Evolutionary conservation across 2,329 filamentous ascomycete genomes (phyloP), one percentile per base, ranked within the genome.

Genomic region (Fusarium agapanthi): DNA sequence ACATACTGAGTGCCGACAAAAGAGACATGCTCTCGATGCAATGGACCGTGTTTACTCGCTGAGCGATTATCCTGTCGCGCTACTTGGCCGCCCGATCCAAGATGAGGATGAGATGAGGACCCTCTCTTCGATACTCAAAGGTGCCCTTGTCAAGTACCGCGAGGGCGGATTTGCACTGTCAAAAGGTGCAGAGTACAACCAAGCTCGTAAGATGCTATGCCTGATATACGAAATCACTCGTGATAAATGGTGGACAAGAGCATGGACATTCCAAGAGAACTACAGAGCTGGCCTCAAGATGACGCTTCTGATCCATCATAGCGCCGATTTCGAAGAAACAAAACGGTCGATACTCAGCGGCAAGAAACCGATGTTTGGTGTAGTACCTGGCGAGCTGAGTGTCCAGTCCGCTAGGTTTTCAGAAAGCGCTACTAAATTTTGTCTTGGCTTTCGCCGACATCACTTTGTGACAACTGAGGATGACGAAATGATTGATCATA

Each of bases 201-300:
- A 65, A 45, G 78, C 71, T 2, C 62, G 14, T 8, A 62, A 71
- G 14, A 76, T 75, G 30, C 38, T 81, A 1, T 6, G 44, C 1
- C 26, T 81, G 4, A 54, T 81, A 5, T 37, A 61, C 14, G 61
- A 72, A 16, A 78, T 81, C 40, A 80, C 76, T 0, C 41, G 35
- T 2, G 79, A 80, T 14, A 44, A 53, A 8, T 81, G 78, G 80
- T 81, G 78, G 79, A 64, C 56, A 1, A 72, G 79, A 20, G 79
- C 78, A 6, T 82, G 80, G 79, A 81, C 77, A 1, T 81, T 80
- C 34, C 79, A 81, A 24, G 79, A 81, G 58, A 81, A 79, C 47
- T 81, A 81, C 41, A 71, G 76, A 34, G 79, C 70, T 9, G 76
- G 77, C 4, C 38, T 43, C 20, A 38, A 68, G 0, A 81, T 82